Percentiles rank a stretch among this genome's conserved stretches.
Evolutionary conservation across 176 grass and related monocot genomes (phyloP).

Genomic region (Paspalum vaginatum): DNA sequence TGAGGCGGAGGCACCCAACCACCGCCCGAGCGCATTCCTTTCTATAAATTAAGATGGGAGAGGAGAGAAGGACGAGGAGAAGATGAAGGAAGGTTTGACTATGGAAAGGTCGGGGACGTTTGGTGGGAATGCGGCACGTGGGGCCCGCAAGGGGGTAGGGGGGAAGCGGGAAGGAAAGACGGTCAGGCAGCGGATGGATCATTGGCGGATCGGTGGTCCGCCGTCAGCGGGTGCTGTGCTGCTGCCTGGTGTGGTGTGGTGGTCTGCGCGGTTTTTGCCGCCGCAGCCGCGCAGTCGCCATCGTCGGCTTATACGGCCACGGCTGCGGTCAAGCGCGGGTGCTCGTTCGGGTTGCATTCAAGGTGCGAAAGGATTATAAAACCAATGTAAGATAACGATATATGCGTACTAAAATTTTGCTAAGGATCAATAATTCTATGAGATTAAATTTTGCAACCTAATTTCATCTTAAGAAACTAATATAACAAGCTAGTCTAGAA

Average conservation of each 20-base stretch:
- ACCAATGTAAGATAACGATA: too few relatives aligned
- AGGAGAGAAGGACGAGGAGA: neutral
- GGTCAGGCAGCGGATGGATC: neutral
- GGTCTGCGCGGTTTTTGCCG: neutral
- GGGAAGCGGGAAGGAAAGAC: neutral
- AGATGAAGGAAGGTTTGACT: slow-evolving; percentile 48
- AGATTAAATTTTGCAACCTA: too few relatives aligned
- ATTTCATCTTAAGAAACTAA: too few relatives aligned
- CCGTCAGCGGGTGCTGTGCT: neutral
- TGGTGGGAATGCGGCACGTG: slow-evolving; percentile 38
- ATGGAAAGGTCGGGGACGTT: slow-evolving; percentile 28
- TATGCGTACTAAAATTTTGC: too few relatives aligned
- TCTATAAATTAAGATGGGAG: neutral
- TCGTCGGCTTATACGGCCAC: neutral
- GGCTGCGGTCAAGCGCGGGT: neutral
- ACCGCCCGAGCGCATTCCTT: neutral
- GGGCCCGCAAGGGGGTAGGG: neutral
- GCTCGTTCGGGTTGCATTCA: too few relatives aligned
- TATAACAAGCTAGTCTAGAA: too few relatives aligned
- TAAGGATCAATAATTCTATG: too few relatives aligned
- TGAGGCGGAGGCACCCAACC: neutral
- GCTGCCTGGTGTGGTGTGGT: neutral
- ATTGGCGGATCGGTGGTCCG: neutral
- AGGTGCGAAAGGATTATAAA: too few relatives aligned
- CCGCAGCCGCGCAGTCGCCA: neutral